Conservation (phyloP, 2,329 filamentous ascomycete species). For the Proliferodiscus dingleyae region DNA sequence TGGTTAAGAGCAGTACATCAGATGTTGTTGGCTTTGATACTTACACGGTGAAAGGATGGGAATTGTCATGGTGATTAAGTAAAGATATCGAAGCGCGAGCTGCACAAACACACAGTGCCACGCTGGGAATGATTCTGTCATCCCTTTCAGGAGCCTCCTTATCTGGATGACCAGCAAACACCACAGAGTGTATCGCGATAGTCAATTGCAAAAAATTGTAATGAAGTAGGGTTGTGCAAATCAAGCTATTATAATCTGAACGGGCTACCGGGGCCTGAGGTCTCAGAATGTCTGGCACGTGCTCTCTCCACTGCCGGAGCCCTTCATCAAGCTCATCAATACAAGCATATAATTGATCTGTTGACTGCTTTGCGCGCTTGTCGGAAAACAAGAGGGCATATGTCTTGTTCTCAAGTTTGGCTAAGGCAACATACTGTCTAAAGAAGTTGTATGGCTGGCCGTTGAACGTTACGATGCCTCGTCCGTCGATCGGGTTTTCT, state of each 20-base stretch:
- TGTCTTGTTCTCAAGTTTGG: slow-evolving; percentile 6
- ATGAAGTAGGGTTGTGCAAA: slow-evolving; percentile 12
- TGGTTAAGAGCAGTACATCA: not conserved
- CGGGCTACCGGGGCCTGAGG: slow-evolving; percentile 5
- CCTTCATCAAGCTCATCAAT: slow-evolving; percentile 14
- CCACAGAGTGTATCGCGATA: slow-evolving; percentile 14
- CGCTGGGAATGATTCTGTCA: slow-evolving; percentile 12
- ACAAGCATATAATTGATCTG: slow-evolving; percentile 6
- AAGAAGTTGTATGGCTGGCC: slow-evolving; percentile 6
- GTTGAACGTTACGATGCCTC: not conserved
- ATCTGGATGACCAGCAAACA: slow-evolving; percentile 8
- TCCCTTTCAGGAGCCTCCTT: slow-evolving; percentile 2
- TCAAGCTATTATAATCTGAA: slow-evolving; percentile 3
- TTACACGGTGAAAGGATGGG: slow-evolving; percentile 14
- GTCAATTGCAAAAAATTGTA: slow-evolving; percentile 15
- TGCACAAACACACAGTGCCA: slow-evolving; percentile 14
- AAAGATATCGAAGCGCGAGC: slow-evolving; percentile 13
- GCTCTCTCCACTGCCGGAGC: slow-evolving; percentile 12
- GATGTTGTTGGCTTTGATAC: not conserved
- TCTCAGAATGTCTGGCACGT: slow-evolving; percentile 8
- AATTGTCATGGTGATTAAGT: slow-evolving; percentile 12
- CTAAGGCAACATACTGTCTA: slow-evolving; percentile 6
- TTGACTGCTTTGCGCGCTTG: not conserved
- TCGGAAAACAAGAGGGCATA: slow-evolving; percentile 3
- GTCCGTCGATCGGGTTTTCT: slow-evolving; percentile 1